Conservation (phyloP, 2,329 filamentous ascomycete species). For the Scorias spongiosa region DNA sequence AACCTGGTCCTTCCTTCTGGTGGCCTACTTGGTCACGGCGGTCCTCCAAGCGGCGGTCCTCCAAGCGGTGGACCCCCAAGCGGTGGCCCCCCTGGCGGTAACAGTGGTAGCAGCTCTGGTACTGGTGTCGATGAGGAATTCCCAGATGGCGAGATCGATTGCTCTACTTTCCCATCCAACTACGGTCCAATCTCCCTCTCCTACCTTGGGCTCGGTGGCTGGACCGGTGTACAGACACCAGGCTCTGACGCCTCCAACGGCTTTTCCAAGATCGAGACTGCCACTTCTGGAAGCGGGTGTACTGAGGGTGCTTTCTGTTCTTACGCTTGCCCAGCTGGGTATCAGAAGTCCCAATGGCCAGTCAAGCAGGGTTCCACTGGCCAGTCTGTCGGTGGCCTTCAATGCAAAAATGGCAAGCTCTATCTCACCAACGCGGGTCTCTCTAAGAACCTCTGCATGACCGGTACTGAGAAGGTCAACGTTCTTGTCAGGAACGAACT, state of each 20-base stretch:
- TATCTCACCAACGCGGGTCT: conserved; percentile 56
- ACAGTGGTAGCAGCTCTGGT: conserved; percentile 13
- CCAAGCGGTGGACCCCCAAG: conserved; percentile 2
- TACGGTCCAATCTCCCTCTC: conserved; percentile 63
- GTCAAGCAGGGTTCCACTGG: conserved; percentile 57
- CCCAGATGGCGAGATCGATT: conserved; percentile 57
- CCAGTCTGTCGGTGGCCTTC: conserved; percentile 77
- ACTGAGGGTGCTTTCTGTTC: conserved; percentile 60
- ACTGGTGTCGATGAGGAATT: conserved; percentile 53
- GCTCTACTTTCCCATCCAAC: conserved; percentile 56
- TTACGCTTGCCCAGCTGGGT: conserved; percentile 81
- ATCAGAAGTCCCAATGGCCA: conserved; percentile 88
- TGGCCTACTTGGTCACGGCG: neutral
- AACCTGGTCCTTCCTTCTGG: neutral
- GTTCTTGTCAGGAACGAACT: conserved; percentile 47
- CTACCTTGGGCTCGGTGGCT: conserved; percentile 59
- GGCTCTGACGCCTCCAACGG: conserved; percentile 15
- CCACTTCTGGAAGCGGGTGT: conserved; percentile 50
- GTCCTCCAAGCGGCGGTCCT: neutral
- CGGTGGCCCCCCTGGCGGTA: conserved; percentile 2
- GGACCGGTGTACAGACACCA: conserved; percentile 56
- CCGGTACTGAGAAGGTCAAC: conserved; percentile 39
- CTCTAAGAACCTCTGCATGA: conserved; percentile 56
- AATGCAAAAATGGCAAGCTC: conserved; percentile 65
- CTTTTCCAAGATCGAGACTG: conserved; percentile 44